phyloP scores from a whole-genome alignment of 1,139 yeast species.

The Hansenula lynferdii region DNA sequence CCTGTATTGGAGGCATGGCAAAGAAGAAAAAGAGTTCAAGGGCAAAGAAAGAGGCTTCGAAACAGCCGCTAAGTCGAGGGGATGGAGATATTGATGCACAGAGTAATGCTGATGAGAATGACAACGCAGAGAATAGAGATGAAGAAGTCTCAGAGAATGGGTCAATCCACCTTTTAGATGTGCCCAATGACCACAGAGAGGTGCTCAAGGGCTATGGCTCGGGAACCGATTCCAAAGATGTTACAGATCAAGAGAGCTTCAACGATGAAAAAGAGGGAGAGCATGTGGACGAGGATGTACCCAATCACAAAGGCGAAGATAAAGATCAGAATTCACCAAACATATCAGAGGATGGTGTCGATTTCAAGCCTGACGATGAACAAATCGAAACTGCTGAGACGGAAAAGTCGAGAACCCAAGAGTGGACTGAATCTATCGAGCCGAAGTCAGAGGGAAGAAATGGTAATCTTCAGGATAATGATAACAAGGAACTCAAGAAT shows the following conservation, averaged over 20 bases:
- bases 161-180: background rate
- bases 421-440: too few relatives aligned
- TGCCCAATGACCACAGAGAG: background rate
- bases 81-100: background rate
- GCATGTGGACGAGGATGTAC: background rate
- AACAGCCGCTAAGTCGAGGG: background rate
- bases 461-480: too few relatives aligned
- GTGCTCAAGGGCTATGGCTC: background rate
- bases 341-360: background rate
- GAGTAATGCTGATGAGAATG: background rate
- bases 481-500: too few relatives aligned
- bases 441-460: too few relatives aligned
- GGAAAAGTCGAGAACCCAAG: too few relatives aligned
- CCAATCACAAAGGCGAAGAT: background rate
- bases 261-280: background rate
- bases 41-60: background rate
- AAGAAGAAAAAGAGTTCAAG: conserved; percentile 11
- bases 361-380: background rate
- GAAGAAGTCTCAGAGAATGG: background rate
- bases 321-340: background rate
- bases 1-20: too few relatives aligned
- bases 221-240: background rate
- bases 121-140: background rate
- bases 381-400: too few relatives aligned
- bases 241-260: background rate